These are phyloP conservation scores for Sphaerosporella brunnea DNA, from an alignment of 495 filamentous ascomycete genomes.

Conservation along the genomic window DNA sequence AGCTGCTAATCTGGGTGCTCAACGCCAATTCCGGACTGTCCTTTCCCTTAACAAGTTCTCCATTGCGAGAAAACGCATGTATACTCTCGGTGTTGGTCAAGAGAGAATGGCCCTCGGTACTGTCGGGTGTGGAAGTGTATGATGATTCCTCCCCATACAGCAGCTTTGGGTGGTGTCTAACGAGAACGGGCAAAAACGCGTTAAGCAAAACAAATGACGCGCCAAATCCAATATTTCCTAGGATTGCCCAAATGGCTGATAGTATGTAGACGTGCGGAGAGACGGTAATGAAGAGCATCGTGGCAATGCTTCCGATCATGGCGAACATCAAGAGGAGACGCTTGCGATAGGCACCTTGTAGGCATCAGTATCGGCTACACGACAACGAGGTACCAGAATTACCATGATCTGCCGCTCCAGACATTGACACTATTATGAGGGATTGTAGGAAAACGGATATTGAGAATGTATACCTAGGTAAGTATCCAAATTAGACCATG, in stretches of 20 bases:
- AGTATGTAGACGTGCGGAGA: slow-evolving; percentile 56
- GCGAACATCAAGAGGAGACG: slow-evolving; percentile 67
- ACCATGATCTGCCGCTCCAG: slow-evolving; percentile 87
- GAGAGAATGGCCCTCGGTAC: slow-evolving; percentile 26
- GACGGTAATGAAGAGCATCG: slow-evolving; percentile 78
- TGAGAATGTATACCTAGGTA: slow-evolving; percentile 62
- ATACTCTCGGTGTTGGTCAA: slow-evolving; percentile 27
- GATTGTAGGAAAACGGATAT: slow-evolving; percentile 78
- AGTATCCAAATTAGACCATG: background rate
- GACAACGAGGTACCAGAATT: slow-evolving; percentile 17
- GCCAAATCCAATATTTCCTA: slow-evolving; percentile 66
- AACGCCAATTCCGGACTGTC: slow-evolving; percentile 43
- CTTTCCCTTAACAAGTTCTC: slow-evolving; percentile 31
- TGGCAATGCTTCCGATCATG: slow-evolving; percentile 57
- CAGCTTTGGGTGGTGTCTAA: slow-evolving; percentile 52
- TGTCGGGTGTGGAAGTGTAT: slow-evolving; percentile 22
- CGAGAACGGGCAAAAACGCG: slow-evolving; percentile 64
- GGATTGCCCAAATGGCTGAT: slow-evolving; percentile 63
- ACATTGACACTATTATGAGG: slow-evolving; percentile 83
- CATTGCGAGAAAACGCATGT: slow-evolving; percentile 5
- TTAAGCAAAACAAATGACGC: slow-evolving; percentile 75
- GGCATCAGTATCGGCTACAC: background rate
- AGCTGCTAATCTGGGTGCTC: slow-evolving; percentile 71
- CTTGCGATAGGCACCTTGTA: slow-evolving; percentile 50
- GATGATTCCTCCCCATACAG: slow-evolving; percentile 10